phyloP scores from a whole-genome alignment of 177 flowering plant genomes.

The Vitis hybrid region DNA sequence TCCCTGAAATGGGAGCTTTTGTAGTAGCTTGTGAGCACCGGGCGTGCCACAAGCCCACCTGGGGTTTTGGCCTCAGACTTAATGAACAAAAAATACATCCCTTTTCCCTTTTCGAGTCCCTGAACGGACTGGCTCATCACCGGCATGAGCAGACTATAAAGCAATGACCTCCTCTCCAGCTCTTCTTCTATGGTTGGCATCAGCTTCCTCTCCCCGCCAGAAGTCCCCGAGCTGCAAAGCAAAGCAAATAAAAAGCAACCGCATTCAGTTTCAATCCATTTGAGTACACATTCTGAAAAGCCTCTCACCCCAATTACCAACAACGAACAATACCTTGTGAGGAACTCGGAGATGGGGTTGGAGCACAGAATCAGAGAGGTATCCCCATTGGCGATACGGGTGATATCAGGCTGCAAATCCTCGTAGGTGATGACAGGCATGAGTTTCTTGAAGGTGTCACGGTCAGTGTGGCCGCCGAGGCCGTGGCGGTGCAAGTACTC shows the following conservation, averaged over 20 bases:
- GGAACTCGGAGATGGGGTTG: conserved; percentile 82
- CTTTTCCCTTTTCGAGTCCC: conserved; percentile 84
- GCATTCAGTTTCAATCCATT: neutral
- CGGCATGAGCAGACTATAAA: conserved; percentile 85
- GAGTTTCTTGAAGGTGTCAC: conserved; percentile 70
- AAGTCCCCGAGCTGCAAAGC: conserved; percentile 79
- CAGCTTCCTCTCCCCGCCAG: conserved; percentile 89
- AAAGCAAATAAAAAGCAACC: conserved; percentile 4
- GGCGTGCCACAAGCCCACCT: conserved; percentile 77
- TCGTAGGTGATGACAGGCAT: conserved; percentile 80
- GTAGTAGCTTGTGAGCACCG: conserved; percentile 90
- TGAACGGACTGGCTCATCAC: conserved; percentile 88
- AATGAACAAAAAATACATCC: conserved; percentile 88
- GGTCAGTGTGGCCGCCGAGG: conserved; percentile 64
- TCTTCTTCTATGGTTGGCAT: conserved; percentile 95
- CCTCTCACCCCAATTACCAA: neutral
- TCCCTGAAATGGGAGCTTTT: conserved; percentile 74
- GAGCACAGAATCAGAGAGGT: conserved; percentile 70
- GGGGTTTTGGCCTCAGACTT: conserved; percentile 89
- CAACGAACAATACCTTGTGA: conserved; percentile 55
- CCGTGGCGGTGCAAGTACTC: conserved; percentile 73
- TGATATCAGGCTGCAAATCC: conserved; percentile 62
- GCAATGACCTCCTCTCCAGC: conserved; percentile 58
- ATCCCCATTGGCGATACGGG: conserved; percentile 78
- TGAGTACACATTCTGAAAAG: neutral